A percentile compares a stretch with the other conserved stretches of the same genome.
These are phyloP conservation scores for Picochlorum sp. DNA, from an alignment of 139 green algal genomes.

Conservation along the genomic window DNA sequence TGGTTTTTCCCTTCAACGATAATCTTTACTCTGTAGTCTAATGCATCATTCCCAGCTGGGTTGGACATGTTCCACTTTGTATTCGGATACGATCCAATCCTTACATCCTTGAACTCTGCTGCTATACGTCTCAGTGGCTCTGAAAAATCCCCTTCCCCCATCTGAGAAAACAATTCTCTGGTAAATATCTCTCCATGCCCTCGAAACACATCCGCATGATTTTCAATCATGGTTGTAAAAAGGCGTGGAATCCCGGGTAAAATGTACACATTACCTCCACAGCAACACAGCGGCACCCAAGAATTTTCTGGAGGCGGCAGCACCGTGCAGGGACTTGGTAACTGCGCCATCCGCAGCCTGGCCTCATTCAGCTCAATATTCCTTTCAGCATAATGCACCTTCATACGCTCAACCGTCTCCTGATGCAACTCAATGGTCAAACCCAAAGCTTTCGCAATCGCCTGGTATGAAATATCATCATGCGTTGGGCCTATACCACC, in stretches of 20 bases:
- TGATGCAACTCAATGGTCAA: conserved; percentile 40
- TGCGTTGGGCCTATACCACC: conserved; percentile 82
- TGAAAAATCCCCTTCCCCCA: conserved; percentile 41
- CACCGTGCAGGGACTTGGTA: conserved; percentile 21
- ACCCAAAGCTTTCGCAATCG: conserved; percentile 47
- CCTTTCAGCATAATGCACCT: conserved; percentile 41
- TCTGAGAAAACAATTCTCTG: conserved; percentile 23
- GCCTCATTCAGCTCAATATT: conserved; percentile 70
- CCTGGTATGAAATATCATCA: conserved; percentile 81
- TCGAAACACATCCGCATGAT: conserved; percentile 34
- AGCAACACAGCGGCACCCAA: conserved; percentile 65
- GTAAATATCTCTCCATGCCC: conserved; percentile 7
- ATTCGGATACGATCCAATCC: conserved; percentile 47
- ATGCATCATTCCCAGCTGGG: neutral
- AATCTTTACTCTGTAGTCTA: conserved; percentile 19
- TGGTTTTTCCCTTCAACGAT: conserved; percentile 22
- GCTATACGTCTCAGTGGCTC: conserved; percentile 22
- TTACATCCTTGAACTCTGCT: conserved; percentile 20
- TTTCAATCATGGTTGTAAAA: conserved; percentile 57
- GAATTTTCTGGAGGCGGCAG: conserved; percentile 25
- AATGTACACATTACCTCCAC: conserved; percentile 34
- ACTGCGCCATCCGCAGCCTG: conserved; percentile 59
- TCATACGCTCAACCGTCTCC: conserved; percentile 56
- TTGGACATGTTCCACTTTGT: conserved; percentile 10
- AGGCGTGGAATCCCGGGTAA: conserved; percentile 68